A percentile compares a stretch with the other conserved stretches of the same genome.
Conservation (phyloP, 495 filamentous ascomycete species). For the Aspergillus haitiensis region DNA sequence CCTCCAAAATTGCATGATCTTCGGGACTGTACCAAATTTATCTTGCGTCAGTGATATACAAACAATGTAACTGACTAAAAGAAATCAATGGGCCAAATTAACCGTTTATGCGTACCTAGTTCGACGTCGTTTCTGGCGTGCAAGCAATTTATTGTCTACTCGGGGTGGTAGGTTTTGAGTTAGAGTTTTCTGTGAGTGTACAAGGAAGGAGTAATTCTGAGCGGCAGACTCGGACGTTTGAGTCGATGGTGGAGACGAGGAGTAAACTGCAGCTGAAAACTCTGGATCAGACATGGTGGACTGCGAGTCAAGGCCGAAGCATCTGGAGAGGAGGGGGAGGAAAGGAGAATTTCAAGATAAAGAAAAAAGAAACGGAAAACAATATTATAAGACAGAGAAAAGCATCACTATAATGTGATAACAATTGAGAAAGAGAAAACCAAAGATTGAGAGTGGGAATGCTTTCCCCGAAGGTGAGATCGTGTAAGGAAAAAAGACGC, state of each 20-base stretch:
- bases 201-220: constrained; percentile 62
- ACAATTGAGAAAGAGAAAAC: constrained; percentile 28
- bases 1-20: constrained; percentile 88
- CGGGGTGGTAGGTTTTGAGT: constrained; percentile 61
- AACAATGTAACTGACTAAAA: not conserved
- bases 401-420: constrained; percentile 18
- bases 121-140: constrained; percentile 66
- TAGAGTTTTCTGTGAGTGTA: constrained; percentile 66
- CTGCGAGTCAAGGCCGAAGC: constrained; percentile 22
- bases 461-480: constrained; percentile 8
- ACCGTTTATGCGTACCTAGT: constrained; percentile 52
- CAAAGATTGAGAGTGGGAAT: constrained; percentile 21
- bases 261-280: constrained; percentile 32
- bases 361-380: constrained; percentile 11
- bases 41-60: constrained; percentile 1
- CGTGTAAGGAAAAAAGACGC: constrained; percentile 25
- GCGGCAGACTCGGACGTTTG: constrained; percentile 39
- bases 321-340: constrained; percentile 15
- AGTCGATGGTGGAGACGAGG: constrained; percentile 41
- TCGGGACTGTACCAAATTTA: constrained; percentile 60
- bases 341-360: constrained; percentile 16
- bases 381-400: constrained; percentile 12
- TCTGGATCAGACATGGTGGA: constrained; percentile 43
- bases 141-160: constrained; percentile 67
- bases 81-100: not conserved